phyloP scores from a whole-genome alignment of 345 rosid species.

The Sisymbrium altissimum region DNA sequence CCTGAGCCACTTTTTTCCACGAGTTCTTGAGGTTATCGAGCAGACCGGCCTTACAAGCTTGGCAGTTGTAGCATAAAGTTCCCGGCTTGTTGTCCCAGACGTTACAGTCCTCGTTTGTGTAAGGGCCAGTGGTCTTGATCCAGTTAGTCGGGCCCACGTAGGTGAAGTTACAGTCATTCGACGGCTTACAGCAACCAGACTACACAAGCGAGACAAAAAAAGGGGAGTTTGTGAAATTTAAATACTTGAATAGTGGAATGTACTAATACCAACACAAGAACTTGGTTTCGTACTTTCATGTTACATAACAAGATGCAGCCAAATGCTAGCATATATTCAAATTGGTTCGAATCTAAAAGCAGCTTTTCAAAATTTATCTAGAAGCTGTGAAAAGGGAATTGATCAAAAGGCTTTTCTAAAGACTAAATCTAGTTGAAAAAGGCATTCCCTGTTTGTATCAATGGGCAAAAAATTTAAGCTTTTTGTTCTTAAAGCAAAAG shows the following conservation, averaged over 20 bases:
- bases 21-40: constrained; percentile 74
- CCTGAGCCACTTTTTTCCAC: constrained; percentile 92
- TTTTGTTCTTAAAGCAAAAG: constrained; percentile 9
- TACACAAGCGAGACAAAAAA: constrained; percentile 30
- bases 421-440: background rate
- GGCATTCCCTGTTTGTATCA: constrained; percentile 5
- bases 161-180: constrained; percentile 62
- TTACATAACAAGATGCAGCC: background rate
- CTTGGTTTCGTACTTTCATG: background rate
- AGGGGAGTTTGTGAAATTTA: background rate
- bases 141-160: constrained; percentile 64
- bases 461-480: constrained; percentile 7
- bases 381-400: background rate
- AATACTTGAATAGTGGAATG: background rate
- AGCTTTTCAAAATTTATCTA: constrained; percentile 6
- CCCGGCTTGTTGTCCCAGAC: constrained; percentile 49
- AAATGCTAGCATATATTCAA: background rate
- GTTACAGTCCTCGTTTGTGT: constrained; percentile 56
- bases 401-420: background rate
- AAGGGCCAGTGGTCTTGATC: constrained; percentile 34
- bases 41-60: constrained; percentile 92
- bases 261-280: constrained; percentile 1
- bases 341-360: background rate
- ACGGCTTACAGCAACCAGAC: constrained; percentile 99
- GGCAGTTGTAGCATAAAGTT: constrained; percentile 68